Percentiles rank a stretch among this genome's conserved stretches.
Evolutionary conservation across 2,329 filamentous ascomycete genomes (phyloP).

Genomic region (Scedosporium minutisporum): DNA sequence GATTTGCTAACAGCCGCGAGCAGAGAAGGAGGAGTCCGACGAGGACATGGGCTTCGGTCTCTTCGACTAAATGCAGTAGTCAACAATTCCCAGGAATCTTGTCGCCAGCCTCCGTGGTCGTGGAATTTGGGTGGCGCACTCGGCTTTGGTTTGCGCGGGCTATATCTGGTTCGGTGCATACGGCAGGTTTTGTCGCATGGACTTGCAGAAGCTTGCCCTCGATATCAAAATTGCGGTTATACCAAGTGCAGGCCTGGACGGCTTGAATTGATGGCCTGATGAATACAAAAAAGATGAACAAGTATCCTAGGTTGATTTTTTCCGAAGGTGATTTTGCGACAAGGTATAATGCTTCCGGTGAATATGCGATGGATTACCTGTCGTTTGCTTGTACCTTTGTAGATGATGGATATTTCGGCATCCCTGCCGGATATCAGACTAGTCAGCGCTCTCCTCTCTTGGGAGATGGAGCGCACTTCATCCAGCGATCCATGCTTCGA

Average conservation of each 20-base stretch:
- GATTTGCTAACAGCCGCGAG: slow-evolving; percentile 23
- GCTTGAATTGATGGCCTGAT: neutral
- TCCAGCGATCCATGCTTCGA: too few species aligned
- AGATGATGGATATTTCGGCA: too few species aligned
- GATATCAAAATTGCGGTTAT: neutral
- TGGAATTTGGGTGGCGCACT: neutral
- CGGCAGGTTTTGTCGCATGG: neutral
- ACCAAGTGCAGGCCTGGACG: neutral
- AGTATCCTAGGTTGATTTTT: neutral
- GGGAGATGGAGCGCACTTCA: too few species aligned
- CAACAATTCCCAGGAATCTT: slow-evolving; percentile 2
- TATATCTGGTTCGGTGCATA: neutral
- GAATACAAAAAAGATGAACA: slow-evolving; percentile 3
- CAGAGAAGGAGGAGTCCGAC: slow-evolving; percentile 60
- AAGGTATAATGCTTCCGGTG: too few species aligned
- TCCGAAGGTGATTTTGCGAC: neutral
- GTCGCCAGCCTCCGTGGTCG: neutral
- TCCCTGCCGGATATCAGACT: too few species aligned
- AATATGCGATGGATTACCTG: too few species aligned
- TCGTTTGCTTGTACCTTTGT: too few species aligned
- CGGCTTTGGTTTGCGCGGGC: neutral
- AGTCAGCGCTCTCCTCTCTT: too few species aligned
- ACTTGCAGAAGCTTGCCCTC: neutral
- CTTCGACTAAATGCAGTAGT: slow-evolving; percentile 52
- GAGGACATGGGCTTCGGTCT: slow-evolving; percentile 72